Percentiles rank a stretch among this genome's conserved stretches.
Evolutionary conservation across 169 alveolate genomes (phyloP).

Genomic region (Plasmodium chabaudi): DNA sequence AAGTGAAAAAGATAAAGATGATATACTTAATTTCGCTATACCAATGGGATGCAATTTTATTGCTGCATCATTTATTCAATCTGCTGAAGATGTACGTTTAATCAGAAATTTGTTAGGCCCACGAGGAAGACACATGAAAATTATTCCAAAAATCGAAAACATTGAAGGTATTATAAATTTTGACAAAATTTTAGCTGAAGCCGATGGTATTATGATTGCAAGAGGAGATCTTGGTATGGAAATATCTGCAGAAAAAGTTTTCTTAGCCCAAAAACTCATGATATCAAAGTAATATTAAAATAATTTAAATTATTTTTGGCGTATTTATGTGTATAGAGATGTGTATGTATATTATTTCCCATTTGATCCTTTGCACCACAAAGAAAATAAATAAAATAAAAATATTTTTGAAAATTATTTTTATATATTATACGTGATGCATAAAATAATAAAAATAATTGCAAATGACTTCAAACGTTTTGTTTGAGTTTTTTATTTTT

Average conservation of each 20-base stretch:
- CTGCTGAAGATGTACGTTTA: slow-evolving; percentile 85
- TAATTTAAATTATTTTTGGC: neutral
- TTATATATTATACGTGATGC: slow-evolving; percentile 48
- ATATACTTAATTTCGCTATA: slow-evolving; percentile 96
- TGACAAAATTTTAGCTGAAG: slow-evolving; percentile 94
- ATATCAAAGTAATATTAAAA: slow-evolving; percentile 87
- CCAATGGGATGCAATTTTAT: slow-evolving; percentile 96
- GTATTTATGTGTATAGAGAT: neutral
- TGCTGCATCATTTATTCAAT: slow-evolving; percentile 93
- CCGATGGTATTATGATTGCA: slow-evolving; percentile 99
- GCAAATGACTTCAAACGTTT: slow-evolving; percentile 37
- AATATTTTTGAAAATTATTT: slow-evolving; percentile 10
- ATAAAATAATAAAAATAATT: slow-evolving; percentile 44
- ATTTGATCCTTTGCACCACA: slow-evolving; percentile 31
- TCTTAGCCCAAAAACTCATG: slow-evolving; percentile 97
- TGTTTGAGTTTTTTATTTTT: slow-evolving; percentile 53
- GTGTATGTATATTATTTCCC: neutral
- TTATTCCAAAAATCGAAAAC: slow-evolving; percentile 98
- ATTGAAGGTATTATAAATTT: slow-evolving; percentile 96
- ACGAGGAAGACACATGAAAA: slow-evolving; percentile 95
- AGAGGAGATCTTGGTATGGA: slow-evolving; percentile 99
- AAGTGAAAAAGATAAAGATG: slow-evolving; percentile 97
- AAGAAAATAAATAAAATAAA: slow-evolving; percentile 2
- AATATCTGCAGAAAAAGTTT: slow-evolving; percentile 97
- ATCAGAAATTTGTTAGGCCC: slow-evolving; percentile 86